These are phyloP conservation scores for Leccinum barrowsii DNA, from an alignment of 768 basidiomycete genomes.

Conservation along the genomic window DNA sequence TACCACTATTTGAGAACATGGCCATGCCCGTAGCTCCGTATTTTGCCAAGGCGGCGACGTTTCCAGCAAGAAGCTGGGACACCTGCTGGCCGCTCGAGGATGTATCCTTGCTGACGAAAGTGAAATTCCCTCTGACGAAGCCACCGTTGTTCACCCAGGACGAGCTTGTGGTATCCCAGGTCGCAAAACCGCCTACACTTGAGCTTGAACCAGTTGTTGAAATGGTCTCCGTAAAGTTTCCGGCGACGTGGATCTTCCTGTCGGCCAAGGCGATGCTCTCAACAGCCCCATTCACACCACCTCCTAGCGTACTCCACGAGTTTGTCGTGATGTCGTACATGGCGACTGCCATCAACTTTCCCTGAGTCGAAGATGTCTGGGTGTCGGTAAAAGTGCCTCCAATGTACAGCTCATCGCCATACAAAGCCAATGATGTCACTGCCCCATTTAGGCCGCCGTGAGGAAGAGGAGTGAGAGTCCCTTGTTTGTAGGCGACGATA, in stretches of 20 bases:
- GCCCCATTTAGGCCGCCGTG: constrained; percentile 76
- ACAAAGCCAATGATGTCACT: constrained; percentile 64
- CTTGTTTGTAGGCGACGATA: constrained; percentile 66
- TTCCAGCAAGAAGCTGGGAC: constrained; percentile 68
- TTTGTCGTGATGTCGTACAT: constrained; percentile 64
- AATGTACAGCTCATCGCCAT: constrained; percentile 67
- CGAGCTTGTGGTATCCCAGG: constrained; percentile 59
- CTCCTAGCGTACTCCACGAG: constrained; percentile 65
- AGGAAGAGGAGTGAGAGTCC: constrained; percentile 49
- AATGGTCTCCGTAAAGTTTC: constrained; percentile 64
- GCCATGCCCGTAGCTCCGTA: constrained; percentile 82
- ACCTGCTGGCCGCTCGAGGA: constrained; percentile 36
- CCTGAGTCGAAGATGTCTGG: constrained; percentile 45
- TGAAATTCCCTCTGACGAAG: constrained; percentile 66
- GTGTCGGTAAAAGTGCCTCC: constrained; percentile 89
- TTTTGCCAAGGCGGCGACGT: constrained; percentile 48
- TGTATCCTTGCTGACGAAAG: constrained; percentile 67
- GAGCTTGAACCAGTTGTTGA: constrained; percentile 35
- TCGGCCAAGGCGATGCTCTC: constrained; percentile 49
- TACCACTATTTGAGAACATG: constrained; percentile 67
- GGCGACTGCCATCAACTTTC: constrained; percentile 57
- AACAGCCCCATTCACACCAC: constrained; percentile 79
- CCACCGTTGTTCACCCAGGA: constrained; percentile 76
- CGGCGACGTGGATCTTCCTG: constrained; percentile 59
- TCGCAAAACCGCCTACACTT: constrained; percentile 61